Evolutionary conservation across 345 rosid species (phyloP).

Genomic region (Populus ilicifolia): DNA sequence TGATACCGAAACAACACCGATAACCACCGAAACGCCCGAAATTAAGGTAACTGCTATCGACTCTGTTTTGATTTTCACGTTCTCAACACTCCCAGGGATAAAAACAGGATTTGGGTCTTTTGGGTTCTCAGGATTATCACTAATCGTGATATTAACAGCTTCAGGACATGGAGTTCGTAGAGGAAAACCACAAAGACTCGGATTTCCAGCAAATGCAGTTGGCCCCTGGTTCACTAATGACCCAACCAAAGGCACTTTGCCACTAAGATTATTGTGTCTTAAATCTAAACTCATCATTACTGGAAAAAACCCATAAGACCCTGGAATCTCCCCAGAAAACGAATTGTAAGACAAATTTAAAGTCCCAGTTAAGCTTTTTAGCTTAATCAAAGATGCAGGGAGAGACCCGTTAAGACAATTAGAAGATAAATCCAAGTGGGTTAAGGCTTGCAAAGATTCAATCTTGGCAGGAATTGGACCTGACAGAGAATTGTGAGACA

Average conservation of each 20-base stretch:
- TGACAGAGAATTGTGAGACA: slow-evolving; percentile 67
- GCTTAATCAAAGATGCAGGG: slow-evolving; percentile 54
- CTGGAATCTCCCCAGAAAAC: slow-evolving; percentile 74
- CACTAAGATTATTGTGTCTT: slow-evolving; percentile 70
- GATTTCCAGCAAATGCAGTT: slow-evolving; percentile 82
- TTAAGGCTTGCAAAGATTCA: slow-evolving; percentile 37
- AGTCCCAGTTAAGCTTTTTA: slow-evolving; percentile 57
- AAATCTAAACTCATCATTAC: slow-evolving; percentile 82
- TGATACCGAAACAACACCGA: slow-evolving; percentile 55
- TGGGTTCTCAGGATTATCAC: slow-evolving; percentile 41
- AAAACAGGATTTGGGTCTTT: slow-evolving; percentile 23
- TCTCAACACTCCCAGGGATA: slow-evolving; percentile 14
- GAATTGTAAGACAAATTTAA: slow-evolving; percentile 68
- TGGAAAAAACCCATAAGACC: slow-evolving; percentile 61
- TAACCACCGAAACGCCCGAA: slow-evolving; percentile 55
- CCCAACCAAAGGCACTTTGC: slow-evolving; percentile 78
- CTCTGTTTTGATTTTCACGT: slow-evolving; percentile 29
- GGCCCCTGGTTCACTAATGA: slow-evolving; percentile 94
- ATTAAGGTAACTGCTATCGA: slow-evolving; percentile 52
- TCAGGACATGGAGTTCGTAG: slow-evolving; percentile 58
- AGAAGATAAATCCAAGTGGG: slow-evolving; percentile 69
- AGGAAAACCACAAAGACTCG: slow-evolving; percentile 84
- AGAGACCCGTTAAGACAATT: slow-evolving; percentile 70
- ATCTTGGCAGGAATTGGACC: slow-evolving; percentile 61
- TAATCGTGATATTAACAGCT: slow-evolving; percentile 37